phyloP scores from a whole-genome alignment of 148 eudicot genomes.

The Hydrangea macrophylla region DNA sequence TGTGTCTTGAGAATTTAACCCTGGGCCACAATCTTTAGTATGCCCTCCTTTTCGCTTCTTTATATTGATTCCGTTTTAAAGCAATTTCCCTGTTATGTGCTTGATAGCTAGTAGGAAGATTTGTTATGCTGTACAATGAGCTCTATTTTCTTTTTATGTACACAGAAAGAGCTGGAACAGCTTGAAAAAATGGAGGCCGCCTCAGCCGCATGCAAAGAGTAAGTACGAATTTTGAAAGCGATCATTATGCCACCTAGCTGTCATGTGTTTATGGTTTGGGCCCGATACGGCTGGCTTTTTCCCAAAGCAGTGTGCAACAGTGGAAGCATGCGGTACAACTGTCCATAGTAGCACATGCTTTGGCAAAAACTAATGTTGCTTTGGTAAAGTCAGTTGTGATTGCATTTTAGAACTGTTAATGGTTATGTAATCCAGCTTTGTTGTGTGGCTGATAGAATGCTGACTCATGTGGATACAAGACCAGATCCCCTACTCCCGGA shows the following conservation, averaged over 20 bases:
- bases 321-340: too few species aligned
- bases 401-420: background rate
- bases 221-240: constrained; percentile 37
- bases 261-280: too few species aligned
- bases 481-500: constrained; percentile 84
- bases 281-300: too few species aligned
- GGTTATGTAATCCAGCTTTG: background rate
- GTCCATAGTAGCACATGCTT: too few species aligned
- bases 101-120: too few species aligned
- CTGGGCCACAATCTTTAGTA: background rate
- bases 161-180: constrained; percentile 84
- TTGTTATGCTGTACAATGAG: too few species aligned
- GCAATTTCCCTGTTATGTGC: too few species aligned
- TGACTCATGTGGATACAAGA: constrained; percentile 44
- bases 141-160: background rate
- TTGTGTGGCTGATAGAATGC: constrained; percentile 37
- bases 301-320: too few species aligned
- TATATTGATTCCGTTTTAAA: too few species aligned
- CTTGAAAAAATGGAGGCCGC: constrained; percentile 64
- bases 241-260: background rate
- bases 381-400: too few species aligned
- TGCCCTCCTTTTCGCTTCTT: background rate
- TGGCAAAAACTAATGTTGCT: too few species aligned
- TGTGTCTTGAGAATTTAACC: background rate
- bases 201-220: constrained; percentile 75